Conservation (phyloP, 1,284 basidiomycete genomes). For the Ceratobasidium sp. region DNA sequence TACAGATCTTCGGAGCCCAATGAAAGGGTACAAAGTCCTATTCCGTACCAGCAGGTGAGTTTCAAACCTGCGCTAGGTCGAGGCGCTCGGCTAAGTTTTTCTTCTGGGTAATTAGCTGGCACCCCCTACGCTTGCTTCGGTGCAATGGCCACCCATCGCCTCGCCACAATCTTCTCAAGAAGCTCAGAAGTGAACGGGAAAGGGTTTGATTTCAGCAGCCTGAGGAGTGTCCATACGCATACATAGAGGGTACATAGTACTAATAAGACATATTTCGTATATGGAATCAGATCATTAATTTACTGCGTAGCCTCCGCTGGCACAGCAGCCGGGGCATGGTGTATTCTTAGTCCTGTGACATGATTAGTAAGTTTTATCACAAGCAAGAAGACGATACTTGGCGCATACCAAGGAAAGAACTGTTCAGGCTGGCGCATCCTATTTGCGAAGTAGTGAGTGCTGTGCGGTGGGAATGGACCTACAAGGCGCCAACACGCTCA, state of each 20-base stretch:
- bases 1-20: conserved; percentile 36
- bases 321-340: neutral
- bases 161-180: conserved; percentile 17
- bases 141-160: conserved; percentile 27
- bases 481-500: neutral
- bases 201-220: neutral
- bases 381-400: neutral
- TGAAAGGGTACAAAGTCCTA: conserved; percentile 31
- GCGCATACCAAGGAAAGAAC: conserved; percentile 33
- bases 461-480: neutral
- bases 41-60: conserved; percentile 32
- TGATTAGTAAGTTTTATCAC: neutral
- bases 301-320: conserved; percentile 1
- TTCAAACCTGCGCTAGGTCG: neutral
- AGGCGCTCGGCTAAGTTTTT: neutral
- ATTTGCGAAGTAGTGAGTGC: neutral
- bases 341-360: conserved; percentile 17
- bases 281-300: neutral
- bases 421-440: conserved; percentile 35
- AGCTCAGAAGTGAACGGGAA: neutral
- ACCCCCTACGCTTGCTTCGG: conserved; percentile 30
- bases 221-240: conserved; percentile 9
- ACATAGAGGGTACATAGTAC: neutral
- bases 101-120: neutral
- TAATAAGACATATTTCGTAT: neutral